phyloP scores from a whole-genome alignment of 305 asterid species.

The Lippia alba region DNA sequence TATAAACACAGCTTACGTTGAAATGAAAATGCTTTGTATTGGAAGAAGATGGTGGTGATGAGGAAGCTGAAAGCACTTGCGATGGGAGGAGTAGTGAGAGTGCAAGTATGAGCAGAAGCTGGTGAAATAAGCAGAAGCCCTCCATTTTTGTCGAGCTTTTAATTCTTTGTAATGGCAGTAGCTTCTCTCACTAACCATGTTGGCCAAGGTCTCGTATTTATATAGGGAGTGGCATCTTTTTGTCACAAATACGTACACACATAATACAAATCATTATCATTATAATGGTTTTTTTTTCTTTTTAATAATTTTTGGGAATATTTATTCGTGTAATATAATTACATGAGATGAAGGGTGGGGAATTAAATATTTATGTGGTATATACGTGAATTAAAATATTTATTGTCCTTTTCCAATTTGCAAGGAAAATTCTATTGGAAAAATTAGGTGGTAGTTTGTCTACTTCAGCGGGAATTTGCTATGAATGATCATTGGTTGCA shows the following conservation, averaged over 20 bases:
- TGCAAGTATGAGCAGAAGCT: conserved; percentile 25
- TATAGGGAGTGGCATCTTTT: conserved; percentile 15
- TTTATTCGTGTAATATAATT: too few species aligned
- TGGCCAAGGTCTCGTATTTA: conserved; percentile 26
- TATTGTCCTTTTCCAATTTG: too few species aligned
- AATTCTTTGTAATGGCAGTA: background rate
- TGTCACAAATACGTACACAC: conserved; percentile 2
- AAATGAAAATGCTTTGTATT: conserved; percentile 48
- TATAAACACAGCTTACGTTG: conserved; percentile 42
- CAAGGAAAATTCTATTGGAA: too few species aligned
- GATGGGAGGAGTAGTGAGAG: too few species aligned
- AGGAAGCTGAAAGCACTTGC: conserved; percentile 26
- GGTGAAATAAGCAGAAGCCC: conserved; percentile 23
- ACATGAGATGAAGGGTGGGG: too few species aligned
- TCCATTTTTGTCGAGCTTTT: conserved; percentile 30
- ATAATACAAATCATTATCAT: background rate
- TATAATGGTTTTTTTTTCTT: too few species aligned
- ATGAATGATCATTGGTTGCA: too few species aligned
- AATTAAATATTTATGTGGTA: too few species aligned
- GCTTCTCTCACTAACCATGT: background rate
- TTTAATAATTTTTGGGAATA: too few species aligned
- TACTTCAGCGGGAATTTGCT: too few species aligned
- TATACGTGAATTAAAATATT: too few species aligned
- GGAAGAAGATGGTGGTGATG: conserved; percentile 38
- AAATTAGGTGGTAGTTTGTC: too few species aligned